phyloP scores from a whole-genome alignment of 140 eudicot genomes.

The Oenanthe javanica region DNA sequence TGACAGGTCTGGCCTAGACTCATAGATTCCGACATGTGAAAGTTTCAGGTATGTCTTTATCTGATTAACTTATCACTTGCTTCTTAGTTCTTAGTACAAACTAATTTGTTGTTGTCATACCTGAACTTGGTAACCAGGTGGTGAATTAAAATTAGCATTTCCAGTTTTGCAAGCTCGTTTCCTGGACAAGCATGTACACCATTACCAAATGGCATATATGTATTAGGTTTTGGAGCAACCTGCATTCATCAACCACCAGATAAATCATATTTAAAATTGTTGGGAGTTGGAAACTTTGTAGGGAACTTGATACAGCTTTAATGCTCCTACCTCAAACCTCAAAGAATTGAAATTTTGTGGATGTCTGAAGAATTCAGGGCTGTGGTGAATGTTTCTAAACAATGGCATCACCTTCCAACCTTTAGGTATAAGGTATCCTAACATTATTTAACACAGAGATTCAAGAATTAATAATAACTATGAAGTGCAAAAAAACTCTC shows the following conservation, averaged over 20 bases:
- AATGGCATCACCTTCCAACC: constrained; percentile 95
- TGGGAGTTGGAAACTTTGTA: constrained; percentile 1
- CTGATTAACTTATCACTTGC: not conserved
- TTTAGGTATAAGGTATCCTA: constrained; percentile 82
- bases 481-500: not conserved
- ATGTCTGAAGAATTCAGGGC: constrained; percentile 61
- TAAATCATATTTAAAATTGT: not conserved
- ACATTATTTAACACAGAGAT: not conserved
- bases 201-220: constrained; percentile 84
- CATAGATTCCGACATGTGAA: not conserved
- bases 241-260: constrained; percentile 25
- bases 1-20: not conserved
- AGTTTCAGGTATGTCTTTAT: not conserved
- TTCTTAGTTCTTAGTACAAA: not conserved
- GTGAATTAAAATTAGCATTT: constrained; percentile 72
- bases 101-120: constrained; percentile 17
- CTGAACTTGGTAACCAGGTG: constrained; percentile 78
- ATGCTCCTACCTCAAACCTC: constrained; percentile 66
- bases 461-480: not conserved
- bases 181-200: constrained; percentile 95
- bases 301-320: not conserved
- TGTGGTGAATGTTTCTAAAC: constrained; percentile 82
- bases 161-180: constrained; percentile 83
- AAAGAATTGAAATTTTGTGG: constrained; percentile 67
- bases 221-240: constrained; percentile 79